phyloP scores from a whole-genome alignment of 2,329 filamentous ascomycete species.

The Talaromyces sp. region DNA sequence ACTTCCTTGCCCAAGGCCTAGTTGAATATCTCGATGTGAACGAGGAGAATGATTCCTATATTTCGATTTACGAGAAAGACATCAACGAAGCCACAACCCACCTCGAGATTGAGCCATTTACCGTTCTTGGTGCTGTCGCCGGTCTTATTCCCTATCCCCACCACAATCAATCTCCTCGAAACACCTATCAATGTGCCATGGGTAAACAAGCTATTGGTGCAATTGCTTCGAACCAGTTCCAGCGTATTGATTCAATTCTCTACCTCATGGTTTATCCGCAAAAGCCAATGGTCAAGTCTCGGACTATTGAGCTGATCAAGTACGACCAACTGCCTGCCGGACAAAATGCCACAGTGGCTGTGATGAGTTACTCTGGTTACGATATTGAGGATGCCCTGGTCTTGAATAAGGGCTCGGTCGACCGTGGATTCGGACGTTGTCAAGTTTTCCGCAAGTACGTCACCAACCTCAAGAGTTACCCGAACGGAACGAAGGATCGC shows the following conservation, averaged over 20 bases:
- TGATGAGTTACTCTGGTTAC: conserved; percentile 99
- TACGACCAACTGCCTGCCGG: conserved; percentile 97
- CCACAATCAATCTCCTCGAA: conserved; percentile 97
- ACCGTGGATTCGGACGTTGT: conserved; percentile 92
- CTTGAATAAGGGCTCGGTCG: conserved; percentile 92
- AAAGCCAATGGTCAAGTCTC: conserved; percentile 94
- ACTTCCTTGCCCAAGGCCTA: conserved; percentile 85
- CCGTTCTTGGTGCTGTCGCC: conserved; percentile 90
- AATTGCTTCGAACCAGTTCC: conserved; percentile 97
- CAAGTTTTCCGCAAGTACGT: conserved; percentile 97
- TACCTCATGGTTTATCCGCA: conserved; percentile 98
- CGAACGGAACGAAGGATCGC: conserved; percentile 70
- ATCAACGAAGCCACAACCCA: conserved; percentile 86
- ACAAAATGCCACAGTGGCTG: conserved; percentile 94
- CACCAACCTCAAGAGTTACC: conserved; percentile 83
- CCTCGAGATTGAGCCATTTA: conserved; percentile 97
- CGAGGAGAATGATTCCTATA: conserved; percentile 95
- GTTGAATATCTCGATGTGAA: conserved; percentile 98
- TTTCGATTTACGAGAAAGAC: conserved; percentile 84
- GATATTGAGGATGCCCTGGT: conserved; percentile 99
- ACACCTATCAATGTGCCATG: conserved; percentile 99
- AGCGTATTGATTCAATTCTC: conserved; percentile 91
- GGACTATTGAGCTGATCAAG: conserved; percentile 93
- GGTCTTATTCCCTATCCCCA: conserved; percentile 97
- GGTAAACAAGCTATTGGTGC: conserved; percentile 99